Base-by-base conservation (phyloP, 1,139 yeast species). In the Yamadazyma sp. region DNA sequence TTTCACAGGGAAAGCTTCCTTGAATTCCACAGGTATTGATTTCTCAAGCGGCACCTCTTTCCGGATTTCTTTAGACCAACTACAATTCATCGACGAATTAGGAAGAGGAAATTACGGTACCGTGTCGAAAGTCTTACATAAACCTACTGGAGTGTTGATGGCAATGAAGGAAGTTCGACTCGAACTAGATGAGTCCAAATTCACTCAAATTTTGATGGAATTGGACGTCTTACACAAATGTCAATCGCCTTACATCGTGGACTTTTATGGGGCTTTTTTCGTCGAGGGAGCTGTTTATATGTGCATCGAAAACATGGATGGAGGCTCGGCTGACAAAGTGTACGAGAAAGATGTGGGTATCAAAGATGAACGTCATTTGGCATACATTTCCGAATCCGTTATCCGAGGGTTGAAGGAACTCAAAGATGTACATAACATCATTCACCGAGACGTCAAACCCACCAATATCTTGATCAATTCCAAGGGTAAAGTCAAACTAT, bases 301-400 rank as follows among this genome's bases (percentile, higher is more conserved):
- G 87, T 92, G 98, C 64, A 92, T 92, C 78, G 99, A 92, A 65
- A 87, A 83, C 62, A 92, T 92, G 99, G 96, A 91, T 62, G 98
- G 97, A 37, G 97, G 97, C 0, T 88, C 96, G 0, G 67, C 94
- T 43, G 97, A 92, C 61, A 87, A 85, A 56, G 74, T 92, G 17
- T 92, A 89, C 61, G 83, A 79, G 23, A 64, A 65, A 37, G 73
- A 71, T 23, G 82, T 81, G 22, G 95, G 95, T n/a, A 75, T 89
- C 17, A 81, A 80, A 44, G 95, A 91, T 60, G 83, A 83, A 38
- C 81, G 83, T 40, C 73, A 68, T 40, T 61, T 92, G 43, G 96
- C 96, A 2, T 82, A 78, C 51, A 85, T 91, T 36, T 79, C 96
- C 2, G 85, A 84, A 51, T 75, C 88, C 31, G 95, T 88, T 3